phyloP scores from a whole-genome alignment of 768 basidiomycete species.

The Coprinopsis cinerea region DNA sequence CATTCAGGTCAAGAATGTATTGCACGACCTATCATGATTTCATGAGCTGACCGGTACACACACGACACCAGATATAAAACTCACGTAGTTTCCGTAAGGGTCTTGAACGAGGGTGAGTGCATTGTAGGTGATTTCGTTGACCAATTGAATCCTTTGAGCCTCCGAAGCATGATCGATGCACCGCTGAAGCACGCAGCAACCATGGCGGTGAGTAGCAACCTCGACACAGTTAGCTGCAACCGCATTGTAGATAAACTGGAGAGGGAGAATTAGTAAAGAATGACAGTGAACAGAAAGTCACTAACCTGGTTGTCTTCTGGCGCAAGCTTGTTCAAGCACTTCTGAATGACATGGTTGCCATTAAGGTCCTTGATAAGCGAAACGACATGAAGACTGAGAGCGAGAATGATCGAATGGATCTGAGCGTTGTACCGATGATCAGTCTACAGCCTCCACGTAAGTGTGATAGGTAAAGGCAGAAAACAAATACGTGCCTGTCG shows the following conservation, averaged over 20 bases:
- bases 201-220: constrained; percentile 96
- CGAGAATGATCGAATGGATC: constrained; percentile 95
- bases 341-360: constrained; percentile 97
- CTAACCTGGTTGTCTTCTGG: constrained; percentile 96
- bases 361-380: constrained; percentile 99
- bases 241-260: constrained; percentile 96
- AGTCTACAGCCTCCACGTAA: constrained; percentile 58
- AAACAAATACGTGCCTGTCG: constrained; percentile 67
- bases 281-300: constrained; percentile 1
- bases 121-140: constrained; percentile 98
- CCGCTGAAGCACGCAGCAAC: constrained; percentile 96
- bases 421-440: constrained; percentile 80
- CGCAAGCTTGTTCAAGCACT: constrained; percentile 95
- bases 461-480: constrained; percentile 36
- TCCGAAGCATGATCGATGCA: constrained; percentile 99
- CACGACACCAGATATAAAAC: constrained; percentile 15
- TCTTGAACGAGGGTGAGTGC: constrained; percentile 97
- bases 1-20: constrained; percentile 97
- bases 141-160: constrained; percentile 89
- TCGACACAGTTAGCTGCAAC: constrained; percentile 99
- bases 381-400: constrained; percentile 95
- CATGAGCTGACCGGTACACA: not conserved
- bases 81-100: constrained; percentile 88
- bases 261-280: not conserved
- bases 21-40: constrained; percentile 70